Conservation (phyloP, 768 basidiomycete genomes). For the Asterophora parasitica region DNA sequence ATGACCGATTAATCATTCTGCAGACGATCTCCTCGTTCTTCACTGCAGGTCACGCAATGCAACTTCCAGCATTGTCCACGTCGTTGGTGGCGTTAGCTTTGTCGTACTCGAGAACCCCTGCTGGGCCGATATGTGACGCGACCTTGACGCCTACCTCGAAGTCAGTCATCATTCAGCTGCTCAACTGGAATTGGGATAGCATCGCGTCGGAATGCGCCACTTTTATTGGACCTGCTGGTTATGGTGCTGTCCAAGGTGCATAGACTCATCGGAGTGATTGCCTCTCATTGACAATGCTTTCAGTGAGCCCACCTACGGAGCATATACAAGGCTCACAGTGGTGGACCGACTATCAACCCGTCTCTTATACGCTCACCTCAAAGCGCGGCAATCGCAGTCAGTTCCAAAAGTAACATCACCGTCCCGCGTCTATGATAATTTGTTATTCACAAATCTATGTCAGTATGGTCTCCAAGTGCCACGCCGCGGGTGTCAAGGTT, state of each 20-base stretch:
- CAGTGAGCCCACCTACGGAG: slow-evolving; percentile 51
- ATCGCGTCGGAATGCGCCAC: slow-evolving; percentile 59
- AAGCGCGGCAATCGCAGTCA: slow-evolving; percentile 59
- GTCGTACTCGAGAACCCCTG: slow-evolving; percentile 5
- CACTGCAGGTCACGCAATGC: slow-evolving; percentile 5
- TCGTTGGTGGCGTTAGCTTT: slow-evolving; percentile 3
- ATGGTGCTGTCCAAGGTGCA: slow-evolving; percentile 68
- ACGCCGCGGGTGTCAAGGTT: slow-evolving; percentile 52
- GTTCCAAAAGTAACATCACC: slow-evolving; percentile 31
- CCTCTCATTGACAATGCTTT: background rate
- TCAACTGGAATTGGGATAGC: slow-evolving; percentile 61
- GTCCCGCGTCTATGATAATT: background rate
- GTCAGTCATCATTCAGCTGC: slow-evolving; percentile 64
- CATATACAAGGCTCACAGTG: slow-evolving; percentile 56
- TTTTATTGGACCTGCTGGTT: slow-evolving; percentile 66
- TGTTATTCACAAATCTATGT: background rate
- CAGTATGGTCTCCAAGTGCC: slow-evolving; percentile 48
- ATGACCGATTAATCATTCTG: too few species aligned
- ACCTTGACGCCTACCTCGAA: slow-evolving; percentile 24
- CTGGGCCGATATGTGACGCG: slow-evolving; percentile 5
- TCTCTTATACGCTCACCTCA: slow-evolving; percentile 60
- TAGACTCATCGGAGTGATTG: background rate
- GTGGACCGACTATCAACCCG: slow-evolving; percentile 76
- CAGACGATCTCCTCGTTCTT: background rate
- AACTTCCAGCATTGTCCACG: slow-evolving; percentile 1